phyloP scores from a whole-genome alignment of 2,329 filamentous ascomycete species.

The Kalaharituber pfeilii region DNA sequence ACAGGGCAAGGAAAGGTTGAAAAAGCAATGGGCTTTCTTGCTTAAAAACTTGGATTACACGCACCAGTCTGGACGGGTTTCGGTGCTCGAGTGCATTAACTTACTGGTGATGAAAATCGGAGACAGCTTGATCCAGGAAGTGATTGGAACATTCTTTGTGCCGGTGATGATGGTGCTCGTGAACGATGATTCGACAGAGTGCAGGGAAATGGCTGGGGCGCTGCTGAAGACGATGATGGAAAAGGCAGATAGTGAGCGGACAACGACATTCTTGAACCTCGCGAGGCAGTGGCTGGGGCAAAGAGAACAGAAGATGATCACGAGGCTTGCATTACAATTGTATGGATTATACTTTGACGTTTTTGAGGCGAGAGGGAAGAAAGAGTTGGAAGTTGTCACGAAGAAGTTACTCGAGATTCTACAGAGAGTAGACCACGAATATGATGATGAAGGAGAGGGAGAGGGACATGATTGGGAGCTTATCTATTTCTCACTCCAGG shows the following conservation, averaged over 20 bases:
- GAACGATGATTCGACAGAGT: conserved; percentile 77
- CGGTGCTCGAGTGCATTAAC: conserved; percentile 82
- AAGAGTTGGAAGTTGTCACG: conserved; percentile 47
- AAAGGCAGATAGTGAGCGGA: conserved; percentile 54
- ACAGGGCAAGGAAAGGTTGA: conserved; percentile 74
- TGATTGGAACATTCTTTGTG: conserved; percentile 65
- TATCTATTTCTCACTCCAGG: conserved; percentile 53
- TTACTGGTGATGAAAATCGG: conserved; percentile 72
- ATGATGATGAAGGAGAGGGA: conserved; percentile 34
- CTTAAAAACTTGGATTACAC: conserved; percentile 83
- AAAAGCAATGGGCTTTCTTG: conserved; percentile 75
- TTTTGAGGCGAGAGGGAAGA: conserved; percentile 44
- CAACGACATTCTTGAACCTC: conserved; percentile 51
- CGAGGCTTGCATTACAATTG: conserved; percentile 57
- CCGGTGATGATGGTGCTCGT: conserved; percentile 69
- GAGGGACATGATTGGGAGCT: conserved; percentile 49
- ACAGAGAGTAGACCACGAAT: conserved; percentile 35
- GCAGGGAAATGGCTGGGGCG: conserved; percentile 61
- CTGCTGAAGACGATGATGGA: conserved; percentile 68
- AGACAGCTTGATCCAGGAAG: conserved; percentile 64
- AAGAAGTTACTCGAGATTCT: conserved; percentile 35
- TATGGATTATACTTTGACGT: conserved; percentile 71
- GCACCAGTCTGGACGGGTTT: conserved; percentile 71
- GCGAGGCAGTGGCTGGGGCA: conserved; percentile 62
- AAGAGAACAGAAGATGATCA: conserved; percentile 51